Evolutionary conservation across 164 flowering plant genomes (phyloP), one percentile per base, ranked within the genome.

Genomic region (Vitis rotundifolia): DNA sequence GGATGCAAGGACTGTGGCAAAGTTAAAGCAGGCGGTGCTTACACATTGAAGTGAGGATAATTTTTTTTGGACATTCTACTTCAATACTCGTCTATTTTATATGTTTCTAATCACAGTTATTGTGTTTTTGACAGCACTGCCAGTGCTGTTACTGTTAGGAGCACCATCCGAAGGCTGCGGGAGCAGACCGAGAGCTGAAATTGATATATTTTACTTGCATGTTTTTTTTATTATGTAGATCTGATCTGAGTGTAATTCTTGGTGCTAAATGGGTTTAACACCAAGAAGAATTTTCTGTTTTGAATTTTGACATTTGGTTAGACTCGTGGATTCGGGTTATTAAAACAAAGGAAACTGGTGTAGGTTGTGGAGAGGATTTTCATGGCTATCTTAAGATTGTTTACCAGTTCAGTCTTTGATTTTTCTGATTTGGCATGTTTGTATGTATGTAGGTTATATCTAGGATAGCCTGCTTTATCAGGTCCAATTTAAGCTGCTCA

Each of bases 91-190:
- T 37, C 26, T 11, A 3, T 37, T 37, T 3, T 6, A 37, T 37
- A 37, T 37, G 15, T 67, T 52, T 26, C 11, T 52, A 63, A 1
- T 16, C 53, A 9, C 7, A 3, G 44, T 37, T 37, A 37, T 37
- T 37, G 44, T 59, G 48, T 15, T 50, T 67, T 44, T 50, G 18
- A 47, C 84, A 87, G 91, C 66, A 86, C 88, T 60, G 89, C 91
- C 0, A 86, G 89, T 76, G 91, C 91, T 4, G 91, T 88, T 60
- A 88, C 89, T 4, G 89, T 86, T 8, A 74, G 89, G 78, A 88
- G 91, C 73, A 84, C 89, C 64, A 88, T 88, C 37, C 69, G 88
- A 5, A 82, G 87, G 86, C 69, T 85, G 76, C 81, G 88, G 74
- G 88, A 85, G 81, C 88, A 87, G 68, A 83, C 83, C 1, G 83